Base-by-base conservation (phyloP, 352 stramenopile genomes). In the Phytophthora pinifolia region DNA sequence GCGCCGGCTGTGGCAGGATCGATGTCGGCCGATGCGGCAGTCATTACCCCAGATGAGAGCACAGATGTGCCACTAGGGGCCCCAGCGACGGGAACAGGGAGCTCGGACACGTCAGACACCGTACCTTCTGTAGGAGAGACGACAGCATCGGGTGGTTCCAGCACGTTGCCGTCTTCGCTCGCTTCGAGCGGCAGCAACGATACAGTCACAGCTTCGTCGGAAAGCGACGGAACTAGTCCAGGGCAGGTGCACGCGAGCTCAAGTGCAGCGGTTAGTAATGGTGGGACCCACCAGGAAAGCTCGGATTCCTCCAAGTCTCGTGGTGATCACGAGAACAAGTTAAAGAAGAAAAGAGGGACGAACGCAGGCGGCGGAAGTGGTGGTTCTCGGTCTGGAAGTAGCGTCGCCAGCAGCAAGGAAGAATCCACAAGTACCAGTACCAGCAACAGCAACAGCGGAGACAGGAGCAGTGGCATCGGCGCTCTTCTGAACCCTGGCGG, bases 171-270 rank as follows among this genome's bases (percentile, higher is more conserved):
- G 36, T 39, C 10, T 29, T 64, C 57, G 1, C 49, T 33, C 7
- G 36, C 46, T 34, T 67, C 48, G 25, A 72, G 31, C n/a, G 37
- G 38, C 20, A 62, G 10, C 6, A 62, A 67, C 12, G 48, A 65
- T 3, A 72, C 52, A 34, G 46, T 59, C n/a, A 52, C 51, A 34
- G 4, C 46, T 29, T 30, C 25, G 27, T 45, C 54, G 39, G 18
- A 18, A 12, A 35, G 20, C 22, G 36, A 60, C 0, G 44, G 36
- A 36, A 32, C 10, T 18, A 66, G n/a, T 42, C 42, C 54, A 50
- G 63, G 58, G 3, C 50, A 67, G 20, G 50, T 70, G 15, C 59
- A 72, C 31, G 58, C 59, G 0, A 72, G 58, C 36, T 63, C 59
- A 13, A 73, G 59, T 25, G 41, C 45, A 33, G 62, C 64, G 32